Conservation (phyloP, 768 basidiomycete genomes). For the Xerocomellus intermedius region DNA sequence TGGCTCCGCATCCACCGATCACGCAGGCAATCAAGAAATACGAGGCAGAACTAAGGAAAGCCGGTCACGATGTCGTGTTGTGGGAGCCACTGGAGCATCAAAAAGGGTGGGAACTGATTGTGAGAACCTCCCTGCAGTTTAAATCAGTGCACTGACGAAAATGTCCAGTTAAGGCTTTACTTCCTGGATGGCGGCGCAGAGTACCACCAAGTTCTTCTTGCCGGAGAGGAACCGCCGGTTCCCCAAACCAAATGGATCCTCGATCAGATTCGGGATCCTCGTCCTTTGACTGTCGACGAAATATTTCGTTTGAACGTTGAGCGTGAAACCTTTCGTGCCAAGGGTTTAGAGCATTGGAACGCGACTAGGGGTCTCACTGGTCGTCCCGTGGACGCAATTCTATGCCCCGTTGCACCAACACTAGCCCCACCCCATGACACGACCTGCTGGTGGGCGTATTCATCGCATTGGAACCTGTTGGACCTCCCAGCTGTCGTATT, state of each 20-base stretch:
- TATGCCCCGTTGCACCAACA: slow-evolving; percentile 46
- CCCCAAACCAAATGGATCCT: slow-evolving; percentile 46
- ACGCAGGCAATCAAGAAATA: slow-evolving; percentile 38
- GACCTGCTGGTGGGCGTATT: slow-evolving; percentile 50
- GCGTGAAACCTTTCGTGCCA: slow-evolving; percentile 42
- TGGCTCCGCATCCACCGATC: slow-evolving; percentile 50
- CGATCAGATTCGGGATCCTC: slow-evolving; percentile 37
- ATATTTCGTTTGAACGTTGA: slow-evolving; percentile 44
- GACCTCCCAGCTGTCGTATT: slow-evolving; percentile 50
- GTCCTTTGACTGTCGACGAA: slow-evolving; percentile 40
- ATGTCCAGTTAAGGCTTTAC: slow-evolving; percentile 42
- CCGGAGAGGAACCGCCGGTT: slow-evolving; percentile 36
- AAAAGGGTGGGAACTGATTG: slow-evolving; percentile 47
- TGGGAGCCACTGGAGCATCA: slow-evolving; percentile 48
- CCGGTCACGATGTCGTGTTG: slow-evolving; percentile 51
- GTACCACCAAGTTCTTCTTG: slow-evolving; percentile 38
- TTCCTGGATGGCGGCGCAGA: slow-evolving; percentile 50
- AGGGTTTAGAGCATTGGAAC: slow-evolving; percentile 46
- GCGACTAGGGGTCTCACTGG: slow-evolving; percentile 36
- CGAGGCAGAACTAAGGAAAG: slow-evolving; percentile 39
- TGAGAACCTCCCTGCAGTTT: slow-evolving; percentile 18
- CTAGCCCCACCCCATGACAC: slow-evolving; percentile 49
- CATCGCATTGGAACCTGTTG: slow-evolving; percentile 51
- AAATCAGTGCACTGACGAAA: slow-evolving; percentile 15
- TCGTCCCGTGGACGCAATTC: slow-evolving; percentile 46